Evolutionary conservation across 2,329 filamentous ascomycete genomes (phyloP), one percentile per base, ranked within the genome.

Genomic region (Fusarium succisae): DNA sequence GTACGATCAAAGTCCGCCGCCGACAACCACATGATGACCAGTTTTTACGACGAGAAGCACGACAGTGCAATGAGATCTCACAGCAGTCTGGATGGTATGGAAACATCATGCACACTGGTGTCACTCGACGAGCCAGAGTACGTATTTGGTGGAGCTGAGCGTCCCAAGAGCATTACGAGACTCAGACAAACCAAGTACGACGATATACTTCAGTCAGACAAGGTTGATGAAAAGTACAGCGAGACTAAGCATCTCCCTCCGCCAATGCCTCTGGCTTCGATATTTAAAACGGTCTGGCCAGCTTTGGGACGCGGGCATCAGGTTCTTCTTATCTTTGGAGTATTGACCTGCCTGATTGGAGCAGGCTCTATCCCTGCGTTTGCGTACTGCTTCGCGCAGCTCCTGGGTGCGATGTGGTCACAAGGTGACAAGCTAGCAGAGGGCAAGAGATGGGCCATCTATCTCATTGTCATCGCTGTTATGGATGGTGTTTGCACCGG

Each of bases 321-420:
- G 4, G 5, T 88, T 0, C 80, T 89, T 18, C 83, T 97, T 2
- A 35, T 92, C 1, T 61, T 88, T 5, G 94, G 91, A 4, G 82
- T 94, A 15, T n/a, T 88, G 0, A 86, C 88, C 50, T 90, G 92
- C 37, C 76, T 92, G 2, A 76, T 92, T 1, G 91, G 93, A 53
- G 92, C 93, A 8, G 89, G 87, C 8, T 87, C 89, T 32, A 93
- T 92, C 0, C 93, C 95, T 0, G 84, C 90, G 1, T 98, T 98
- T 76, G 92, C 94, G 0, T 94, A 89, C 79, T 86, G 93, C 14
- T 91, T 98, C 57, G 90, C 94, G 0, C 89, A 91, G 63, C 87
- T 98, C 1, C 87, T 97, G 1, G 83, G 85, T 5, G 91, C 91
- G 0, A 94, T 96, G 79, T 94, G 92, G 81, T 81, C 88, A 1